These are phyloP conservation scores for Streptanthus diversifolius DNA, from an alignment of 345 rosid genomes.

Conservation along the genomic window DNA sequence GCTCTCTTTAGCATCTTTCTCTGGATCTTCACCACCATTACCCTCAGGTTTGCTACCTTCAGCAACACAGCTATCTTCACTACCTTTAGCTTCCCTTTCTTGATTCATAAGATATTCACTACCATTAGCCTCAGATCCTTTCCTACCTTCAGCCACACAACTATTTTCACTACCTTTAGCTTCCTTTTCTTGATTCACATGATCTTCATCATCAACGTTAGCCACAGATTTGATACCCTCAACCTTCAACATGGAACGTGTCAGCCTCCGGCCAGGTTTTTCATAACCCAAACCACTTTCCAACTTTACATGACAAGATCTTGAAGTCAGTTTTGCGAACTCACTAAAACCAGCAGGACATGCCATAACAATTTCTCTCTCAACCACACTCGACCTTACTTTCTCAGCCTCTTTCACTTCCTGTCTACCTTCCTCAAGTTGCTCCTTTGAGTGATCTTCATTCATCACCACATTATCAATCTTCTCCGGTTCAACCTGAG, in stretches of 20 bases:
- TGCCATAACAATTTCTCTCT: not conserved
- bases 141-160: conserved; percentile 12
- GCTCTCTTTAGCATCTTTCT: not conserved
- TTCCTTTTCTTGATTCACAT: not conserved
- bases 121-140: conserved; percentile 11
- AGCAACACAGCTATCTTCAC: conserved; percentile 7
- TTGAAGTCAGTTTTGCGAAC: conserved; percentile 12
- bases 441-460: not conserved
- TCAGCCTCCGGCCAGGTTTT: conserved; percentile 46
- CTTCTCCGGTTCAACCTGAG: conserved; percentile 15
- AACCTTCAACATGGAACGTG: conserved; percentile 49
- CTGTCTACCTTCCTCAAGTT: not conserved
- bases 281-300: conserved; percentile 20
- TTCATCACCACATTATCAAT: not conserved
- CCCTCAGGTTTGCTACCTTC: not conserved
- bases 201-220: conserved; percentile 17
- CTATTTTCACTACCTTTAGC: not conserved
- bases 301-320: conserved; percentile 20
- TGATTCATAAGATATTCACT: conserved; percentile 2
- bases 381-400: not conserved
- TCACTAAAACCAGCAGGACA: conserved; percentile 28
- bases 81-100: not conserved
- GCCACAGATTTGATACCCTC: conserved; percentile 20
- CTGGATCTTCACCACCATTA: conserved; percentile 18
- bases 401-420: not conserved